phyloP scores from a whole-genome alignment of 768 basidiomycete species.

The Tricholoma saponaceum region DNA sequence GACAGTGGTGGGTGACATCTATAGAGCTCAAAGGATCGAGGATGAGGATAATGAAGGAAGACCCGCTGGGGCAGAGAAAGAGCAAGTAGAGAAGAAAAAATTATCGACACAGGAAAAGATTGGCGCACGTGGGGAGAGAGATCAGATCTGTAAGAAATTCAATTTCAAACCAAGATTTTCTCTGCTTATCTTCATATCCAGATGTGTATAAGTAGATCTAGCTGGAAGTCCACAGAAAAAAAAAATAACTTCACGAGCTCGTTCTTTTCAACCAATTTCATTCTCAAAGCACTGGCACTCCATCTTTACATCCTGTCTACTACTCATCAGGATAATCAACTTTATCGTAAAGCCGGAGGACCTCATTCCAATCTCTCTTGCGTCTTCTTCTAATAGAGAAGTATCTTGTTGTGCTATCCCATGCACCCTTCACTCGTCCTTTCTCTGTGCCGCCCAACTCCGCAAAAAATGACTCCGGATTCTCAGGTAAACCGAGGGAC shows the following conservation, averaged over 20 bases:
- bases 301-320: constrained; percentile 2
- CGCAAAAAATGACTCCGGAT: constrained; percentile 67
- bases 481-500: constrained; percentile 55
- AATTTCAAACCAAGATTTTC: too few species aligned
- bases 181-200: too few species aligned
- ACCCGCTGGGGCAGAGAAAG: background rate
- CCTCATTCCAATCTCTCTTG: constrained; percentile 91
- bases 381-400: constrained; percentile 76
- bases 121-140: background rate
- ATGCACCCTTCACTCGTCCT: constrained; percentile 59
- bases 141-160: background rate
- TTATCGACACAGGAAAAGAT: background rate
- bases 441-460: constrained; percentile 61
- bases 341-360: constrained; percentile 73
- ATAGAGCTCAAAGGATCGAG: constrained; percentile 1
- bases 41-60: background rate
- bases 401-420: constrained; percentile 72
- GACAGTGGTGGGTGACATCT: constrained; percentile 56
- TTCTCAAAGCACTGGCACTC: too few species aligned
- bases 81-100: background rate
- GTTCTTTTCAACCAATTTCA: background rate
- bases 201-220: too few species aligned
- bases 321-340: constrained; percentile 73
- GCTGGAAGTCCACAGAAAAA: too few species aligned
- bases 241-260: too few species aligned